Base-by-base conservation (phyloP, 2,329 filamentous ascomycete genomes). In the Arthrobotrys musiformis region DNA sequence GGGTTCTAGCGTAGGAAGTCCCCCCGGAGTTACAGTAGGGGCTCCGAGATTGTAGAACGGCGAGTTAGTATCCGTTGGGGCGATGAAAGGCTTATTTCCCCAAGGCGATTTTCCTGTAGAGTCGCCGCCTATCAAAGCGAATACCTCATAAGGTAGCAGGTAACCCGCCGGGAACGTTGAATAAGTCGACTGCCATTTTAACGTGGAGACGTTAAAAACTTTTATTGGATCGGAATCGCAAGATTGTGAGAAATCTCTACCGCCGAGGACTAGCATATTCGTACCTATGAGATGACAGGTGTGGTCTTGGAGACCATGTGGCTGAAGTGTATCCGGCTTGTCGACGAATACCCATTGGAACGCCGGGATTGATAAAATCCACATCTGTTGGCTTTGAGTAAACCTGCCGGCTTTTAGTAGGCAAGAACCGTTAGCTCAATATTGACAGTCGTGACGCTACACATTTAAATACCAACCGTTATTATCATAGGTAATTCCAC, bases 331-430 rank as follows among this genome's bases (percentile, higher is more conserved):
- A 35, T 76, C 70, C 9, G 54, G 17, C 40, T 64, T 69, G 44
- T 76, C 70, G 33, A 77, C 73, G 4, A 58, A 61, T 67, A 77
- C 56, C 73, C 73, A 77, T 35, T 60, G 33, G 24, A 77, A 77
- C 0, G 73, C 73, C 9, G 73, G 73, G 28, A 77, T 77, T 11
- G 60, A 66, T 30, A 77, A 37, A 17, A 77, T 77, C 73, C 66
- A 77, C 24, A 77, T 70, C 7, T 70, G 44, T 8, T 17, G 40
- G 15, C 66, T 77, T 42, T 66, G 73, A 7, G 61, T 67, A 28
- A 70, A 70, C 19, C 66, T 46, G 5, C 33, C 6, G n/a, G 67
- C 64, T 61, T 11, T 60, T 17, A 9, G 15, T 24, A 30, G n/a
- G 3, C 15, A 24, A 19, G 11, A 7, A 35, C 17, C 37, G 15